Base-by-base conservation (phyloP, 2,329 filamentous ascomycete species). In the Cyanodermella asteris region DNA sequence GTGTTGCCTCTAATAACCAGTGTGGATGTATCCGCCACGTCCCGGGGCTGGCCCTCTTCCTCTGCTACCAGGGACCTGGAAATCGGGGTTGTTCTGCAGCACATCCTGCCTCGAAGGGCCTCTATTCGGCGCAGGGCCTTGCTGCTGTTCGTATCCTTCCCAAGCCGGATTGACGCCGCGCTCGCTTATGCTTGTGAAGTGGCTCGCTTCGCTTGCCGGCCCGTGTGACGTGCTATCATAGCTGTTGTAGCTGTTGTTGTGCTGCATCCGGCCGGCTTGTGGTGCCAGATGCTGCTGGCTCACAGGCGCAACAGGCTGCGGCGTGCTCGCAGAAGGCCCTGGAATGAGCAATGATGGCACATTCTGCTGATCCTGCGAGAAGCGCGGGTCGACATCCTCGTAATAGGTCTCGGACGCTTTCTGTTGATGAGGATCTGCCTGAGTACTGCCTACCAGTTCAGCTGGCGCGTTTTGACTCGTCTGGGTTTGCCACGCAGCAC, bases 371-470 rank as follows among this genome's bases (percentile, higher is more conserved):
- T 25, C 20, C 28, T 25, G 37, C 27, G 14, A 51, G 49, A 93
- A 94, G 28, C 71, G 75, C 22, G 84, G 81, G 36, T 91, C 81
- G 8, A 91, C 68, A 44, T 94, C 84, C 56, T 94, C 87, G 42
- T 90, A 91, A 50, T 94, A 94, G 33, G 62, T 51, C 21, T 55
- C 46, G 47, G 39, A 16, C 49, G 38, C 30, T 57, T 28, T 48
- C 44, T 18, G 41, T 34, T 28, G 39, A 31, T 9, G 25, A 39
- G 40, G 25, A 41, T 34, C 24, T 44, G 40, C 48, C 51, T 58
- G 42, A 11, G 58, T 56, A 7, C 41, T 49, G 50, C 19, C 56
- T 41, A 13, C 58, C 55, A 7, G 59, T 57, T n/a, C 52, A 51
- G 23, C 44, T 13, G 57, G 56, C n/a, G 52, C 57, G 35, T 44